Percentiles rank a stretch among this genome's conserved stretches.
Conservation (phyloP, 768 basidiomycete species). For the Lentinula lateritia region DNA sequence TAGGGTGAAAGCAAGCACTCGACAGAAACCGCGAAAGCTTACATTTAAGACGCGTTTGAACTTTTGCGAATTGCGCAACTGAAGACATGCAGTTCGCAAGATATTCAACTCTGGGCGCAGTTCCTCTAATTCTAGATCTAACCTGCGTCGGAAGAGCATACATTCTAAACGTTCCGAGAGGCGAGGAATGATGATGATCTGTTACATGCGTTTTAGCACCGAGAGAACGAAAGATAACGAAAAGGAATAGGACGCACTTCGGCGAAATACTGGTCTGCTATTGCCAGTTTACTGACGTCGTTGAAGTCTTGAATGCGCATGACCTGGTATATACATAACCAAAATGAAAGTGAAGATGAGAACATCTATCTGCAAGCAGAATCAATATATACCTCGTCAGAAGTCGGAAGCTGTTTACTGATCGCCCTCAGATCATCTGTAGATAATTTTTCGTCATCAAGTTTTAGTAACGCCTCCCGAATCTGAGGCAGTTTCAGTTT, state of each 20-base stretch:
- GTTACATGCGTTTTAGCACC: neutral
- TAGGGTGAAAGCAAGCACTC: neutral
- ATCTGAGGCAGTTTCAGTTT: conserved; percentile 62
- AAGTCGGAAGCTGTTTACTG: conserved; percentile 69
- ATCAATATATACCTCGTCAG: conserved; percentile 58
- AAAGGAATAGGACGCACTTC: conserved; percentile 41
- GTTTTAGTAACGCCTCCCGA: conserved; percentile 59
- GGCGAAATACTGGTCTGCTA: conserved; percentile 78
- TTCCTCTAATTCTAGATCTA: conserved; percentile 82
- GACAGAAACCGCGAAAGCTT: conserved; percentile 8
- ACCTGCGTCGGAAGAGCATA: conserved; percentile 78
- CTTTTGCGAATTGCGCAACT: conserved; percentile 56
- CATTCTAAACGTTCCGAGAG: conserved; percentile 69
- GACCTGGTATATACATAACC: conserved; percentile 33
- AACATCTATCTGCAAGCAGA: neutral
- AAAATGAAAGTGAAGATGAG: neutral
- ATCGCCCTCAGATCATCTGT: conserved; percentile 77
- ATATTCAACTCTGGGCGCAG: conserved; percentile 76
- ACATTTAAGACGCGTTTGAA: conserved; percentile 74
- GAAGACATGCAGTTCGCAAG: conserved; percentile 61
- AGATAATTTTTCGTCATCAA: conserved; percentile 64
- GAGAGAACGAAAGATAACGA: neutral
- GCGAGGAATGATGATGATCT: conserved; percentile 79
- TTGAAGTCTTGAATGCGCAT: conserved; percentile 63
- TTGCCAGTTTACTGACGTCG: conserved; percentile 68